Base-by-base conservation (phyloP, 768 basidiomycete genomes). In the Xerocomellus intermedius region DNA sequence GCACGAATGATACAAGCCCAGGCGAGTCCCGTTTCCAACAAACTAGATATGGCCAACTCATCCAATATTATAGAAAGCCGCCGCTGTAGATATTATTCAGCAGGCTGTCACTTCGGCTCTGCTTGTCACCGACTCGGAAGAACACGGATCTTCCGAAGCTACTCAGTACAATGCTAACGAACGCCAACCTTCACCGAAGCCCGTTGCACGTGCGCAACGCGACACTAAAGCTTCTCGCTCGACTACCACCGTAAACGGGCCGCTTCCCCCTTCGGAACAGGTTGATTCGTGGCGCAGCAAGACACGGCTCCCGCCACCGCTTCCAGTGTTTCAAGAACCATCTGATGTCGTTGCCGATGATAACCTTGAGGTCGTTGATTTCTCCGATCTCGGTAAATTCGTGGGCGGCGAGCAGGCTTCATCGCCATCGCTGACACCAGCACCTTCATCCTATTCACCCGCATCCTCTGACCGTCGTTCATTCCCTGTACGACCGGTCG, bases 361-460 rank as follows among this genome's bases (percentile, higher is more conserved):
- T 61, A 80, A 84, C 51, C 77, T 91, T 4, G 89, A 91, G 63
- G 80, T 88, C n/a, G 81, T 93, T 8, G 89, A 92, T 63, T 93
- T 91, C 60, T 80, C 81, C 3, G 89, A 93, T 44, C 76, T 91
- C 67, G 87, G 77, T 41, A 86, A 82, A 71, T 82, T 92, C 55
- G 76, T 88, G 12, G 84, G 81, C 28, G 73, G 73, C 44, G 69
- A 70, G 28, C 48, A 66, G 14, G 28, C 52, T 36, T 48, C 49
- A 28, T 43, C 50, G 43, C 17, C 38, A 21, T 52, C 57, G 10
- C 44, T n/a, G 35, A 51, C 52, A 37, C 38, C 68, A 39, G 45
- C 59, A 43, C 48, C 59, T 26, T 50, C 63, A 26, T 55, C 68
- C 21, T 57, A 64, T 54, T 55, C 68, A 22, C 51, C 62, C 8